Evolutionary conservation across 352 stramenopile species (phyloP), one percentile per base, ranked within the genome.

Genomic region (Phytophthora foliorum): DNA sequence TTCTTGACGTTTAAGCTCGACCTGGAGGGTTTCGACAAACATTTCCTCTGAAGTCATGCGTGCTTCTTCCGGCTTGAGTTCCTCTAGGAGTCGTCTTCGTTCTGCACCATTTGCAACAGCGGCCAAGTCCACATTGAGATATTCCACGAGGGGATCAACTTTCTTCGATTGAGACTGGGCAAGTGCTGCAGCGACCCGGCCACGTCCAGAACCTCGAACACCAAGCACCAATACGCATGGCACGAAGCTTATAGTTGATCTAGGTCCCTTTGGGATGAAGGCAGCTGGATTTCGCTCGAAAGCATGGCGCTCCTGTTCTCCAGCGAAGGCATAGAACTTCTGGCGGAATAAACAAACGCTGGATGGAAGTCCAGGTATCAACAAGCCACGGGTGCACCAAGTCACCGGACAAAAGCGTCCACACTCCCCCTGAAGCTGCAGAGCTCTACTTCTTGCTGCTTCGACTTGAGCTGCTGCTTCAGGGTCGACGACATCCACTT

Each of bases 401-500:
- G 81, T 75, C 13, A 94, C 86, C 7, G 82, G 63, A 16, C 86
- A 94, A 49, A 86, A 94, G 9, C 73, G 83, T 4, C 62, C 81
- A 21, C 77, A 87, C 48, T 89, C 84, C 6, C 85, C 85, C 16
- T 86, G 55, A 74, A 78, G 61, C 29, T 51, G 52, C 4, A 68
- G 24, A 19, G 69, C 54, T 54, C 48, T 45, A 14, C 11, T 53
- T 36, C 52, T 56, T 49, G 57, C 52, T 45, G 65, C 60, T 64
- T 63, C 13, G n/a, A 49, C 49, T 60, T 69, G 52, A 11, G 42
- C 59, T 55, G 70, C 36, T 5, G 17, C 45, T 39, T 77, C 58
- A 34, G 39, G 54, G 25, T 74, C 58, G 8, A 8, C 11, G 27
- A 7, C 19, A 38, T 75, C 67, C 5, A 9, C 6, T 10, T 58